These are phyloP conservation scores for Macadamia tetraphylla DNA, from an alignment of 164 flowering plant genomes.

Conservation along the genomic window DNA sequence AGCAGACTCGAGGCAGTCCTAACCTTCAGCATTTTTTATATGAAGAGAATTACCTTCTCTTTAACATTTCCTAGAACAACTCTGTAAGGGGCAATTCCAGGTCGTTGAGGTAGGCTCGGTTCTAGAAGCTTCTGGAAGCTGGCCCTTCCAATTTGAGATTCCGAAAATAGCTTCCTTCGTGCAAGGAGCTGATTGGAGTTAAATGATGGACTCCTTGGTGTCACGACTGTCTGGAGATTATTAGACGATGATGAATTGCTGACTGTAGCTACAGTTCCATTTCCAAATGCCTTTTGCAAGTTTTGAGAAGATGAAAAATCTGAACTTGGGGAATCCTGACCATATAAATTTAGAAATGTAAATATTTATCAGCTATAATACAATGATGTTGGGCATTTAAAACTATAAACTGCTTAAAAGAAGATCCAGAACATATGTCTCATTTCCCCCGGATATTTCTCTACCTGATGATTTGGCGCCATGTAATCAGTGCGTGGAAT, in stretches of 20 bases:
- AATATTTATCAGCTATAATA: background rate
- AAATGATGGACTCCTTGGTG: slow-evolving; percentile 34
- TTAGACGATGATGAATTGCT: slow-evolving; percentile 19
- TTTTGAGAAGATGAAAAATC: slow-evolving; percentile 19
- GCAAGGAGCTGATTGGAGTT: slow-evolving; percentile 52
- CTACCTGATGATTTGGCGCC: slow-evolving; percentile 49
- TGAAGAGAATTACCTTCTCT: slow-evolving; percentile 51
- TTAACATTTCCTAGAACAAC: slow-evolving; percentile 80
- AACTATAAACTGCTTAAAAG: background rate
- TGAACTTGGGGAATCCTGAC: slow-evolving; percentile 18
- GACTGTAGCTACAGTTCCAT: slow-evolving; percentile 25
- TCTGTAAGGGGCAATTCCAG: slow-evolving; percentile 88
- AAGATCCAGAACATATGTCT: background rate
- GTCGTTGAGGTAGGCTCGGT: slow-evolving; percentile 61
- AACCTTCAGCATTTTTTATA: too few species aligned
- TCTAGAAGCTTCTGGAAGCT: slow-evolving; percentile 91
- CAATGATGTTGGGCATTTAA: background rate
- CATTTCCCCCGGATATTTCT: slow-evolving; percentile 3
- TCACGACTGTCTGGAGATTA: slow-evolving; percentile 28
- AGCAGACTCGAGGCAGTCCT: too few species aligned
- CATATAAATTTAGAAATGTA: slow-evolving; percentile 25
- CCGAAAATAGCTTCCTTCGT: slow-evolving; percentile 70
- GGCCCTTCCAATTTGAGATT: slow-evolving; percentile 72
- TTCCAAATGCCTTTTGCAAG: slow-evolving; percentile 18
- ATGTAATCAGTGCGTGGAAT: slow-evolving; percentile 59